Evolutionary conservation across 352 stramenopile genomes (phyloP), one percentile per base, ranked within the genome.

Genomic region (Pythium myriotylum): DNA sequence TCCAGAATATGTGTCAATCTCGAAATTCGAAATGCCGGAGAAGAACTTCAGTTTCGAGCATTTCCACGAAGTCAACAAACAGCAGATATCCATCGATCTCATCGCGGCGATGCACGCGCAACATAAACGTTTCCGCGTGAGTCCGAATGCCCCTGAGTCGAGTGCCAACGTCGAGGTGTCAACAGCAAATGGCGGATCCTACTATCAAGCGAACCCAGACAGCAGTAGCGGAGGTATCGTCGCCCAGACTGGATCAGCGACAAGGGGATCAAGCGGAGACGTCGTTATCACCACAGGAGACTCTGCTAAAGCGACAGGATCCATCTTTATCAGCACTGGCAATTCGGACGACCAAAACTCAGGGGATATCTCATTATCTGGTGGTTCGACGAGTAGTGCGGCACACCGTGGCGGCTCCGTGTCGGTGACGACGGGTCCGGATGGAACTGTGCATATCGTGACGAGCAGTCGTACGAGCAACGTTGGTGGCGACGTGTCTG

Each of bases 61-160:
- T 43, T 98, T 98, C 62, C 83, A 96, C 55, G 89, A 98, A 81
- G 91, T 98, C 29, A 92, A 98, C 74, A 98, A 98, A 61, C 87
- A 96, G 45, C 77, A 79, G 22, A 88, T 98, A 7, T 81, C 89
- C 4, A 85, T 98, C 39, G 95, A 98, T 70, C 58, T 97, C 7
- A 68, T 98, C 39, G 86, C 82, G 39, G 91, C 90, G 26, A 77
- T 98, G 26, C 92, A 98, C 65, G 83, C 92, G 2, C 85, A 94
- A 19, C 71, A 91, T 52, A 78, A 70, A 17, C 79, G 83, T 3
- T 88, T 93, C 33, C 86, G 72, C 29, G 66, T 93, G 53, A 74
- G 73, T 0, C 68, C 76, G 16, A 88, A 90, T 35, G 72, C 51
- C 27, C 66, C 76, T 16, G 26, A 16, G 4, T 56, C 68, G 45